A percentile compares a stretch with the other conserved stretches of the same genome.
Conservation (phyloP, 106 monocot species). For the Phalaenopsis equestris region DNA sequence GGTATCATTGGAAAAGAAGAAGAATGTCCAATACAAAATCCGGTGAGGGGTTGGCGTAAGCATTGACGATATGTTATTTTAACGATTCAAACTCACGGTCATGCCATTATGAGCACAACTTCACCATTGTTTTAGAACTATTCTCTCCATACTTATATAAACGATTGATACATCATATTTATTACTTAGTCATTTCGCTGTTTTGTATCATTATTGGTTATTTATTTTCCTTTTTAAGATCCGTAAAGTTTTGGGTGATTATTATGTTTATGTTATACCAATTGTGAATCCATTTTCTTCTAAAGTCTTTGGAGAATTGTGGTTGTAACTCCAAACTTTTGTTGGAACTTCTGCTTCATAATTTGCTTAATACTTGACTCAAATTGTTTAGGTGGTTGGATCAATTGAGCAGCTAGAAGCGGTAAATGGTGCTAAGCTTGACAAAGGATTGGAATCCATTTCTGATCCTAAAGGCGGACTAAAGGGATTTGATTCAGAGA, state of each 20-base stretch:
- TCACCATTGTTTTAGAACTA: too few relatives aligned
- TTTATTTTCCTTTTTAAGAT: neutral
- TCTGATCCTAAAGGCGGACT: slow-evolving; percentile 32
- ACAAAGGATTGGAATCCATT: slow-evolving; percentile 53
- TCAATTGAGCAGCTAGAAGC: slow-evolving; percentile 62
- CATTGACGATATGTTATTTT: neutral
- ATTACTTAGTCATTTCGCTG: neutral
- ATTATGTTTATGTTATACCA: neutral
- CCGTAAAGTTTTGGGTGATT: neutral
- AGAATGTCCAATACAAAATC: neutral
- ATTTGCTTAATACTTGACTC: neutral
- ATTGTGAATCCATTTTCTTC: neutral
- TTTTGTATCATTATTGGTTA: neutral
- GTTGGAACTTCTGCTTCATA: neutral
- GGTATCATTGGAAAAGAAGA: neutral
- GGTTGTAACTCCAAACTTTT: neutral
- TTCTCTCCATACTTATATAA: neutral
- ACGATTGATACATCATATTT: neutral
- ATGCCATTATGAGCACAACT: neutral
- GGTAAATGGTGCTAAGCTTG: slow-evolving; percentile 48
- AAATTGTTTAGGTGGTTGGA: slow-evolving; percentile 7
- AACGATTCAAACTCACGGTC: neutral
- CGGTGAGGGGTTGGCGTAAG: neutral
- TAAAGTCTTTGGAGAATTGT: neutral
- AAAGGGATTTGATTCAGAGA: slow-evolving; percentile 35